Percentiles rank a stretch among this genome's conserved stretches.
phyloP scores from a whole-genome alignment of 192 early-diverging fungal species.

The Pilobolus umbonatus region DNA sequence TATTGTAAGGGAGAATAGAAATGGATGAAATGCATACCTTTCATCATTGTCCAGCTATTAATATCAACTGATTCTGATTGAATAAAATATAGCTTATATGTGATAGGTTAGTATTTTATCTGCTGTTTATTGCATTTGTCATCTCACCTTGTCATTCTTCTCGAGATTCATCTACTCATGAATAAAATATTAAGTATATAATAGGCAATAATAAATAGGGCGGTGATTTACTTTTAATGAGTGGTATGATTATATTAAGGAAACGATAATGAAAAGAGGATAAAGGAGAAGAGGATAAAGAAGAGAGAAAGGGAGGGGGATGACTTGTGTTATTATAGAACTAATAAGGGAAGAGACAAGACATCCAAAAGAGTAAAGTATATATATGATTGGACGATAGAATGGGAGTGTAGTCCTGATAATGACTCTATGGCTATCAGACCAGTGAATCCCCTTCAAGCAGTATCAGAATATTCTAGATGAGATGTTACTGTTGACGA shows the following conservation, averaged over 20 bases:
- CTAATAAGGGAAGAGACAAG: no score
- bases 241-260: background rate
- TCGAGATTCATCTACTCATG: constrained; percentile 22
- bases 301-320: background rate
- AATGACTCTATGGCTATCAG: no score
- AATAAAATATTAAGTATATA: constrained; percentile 15
- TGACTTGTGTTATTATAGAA: no score
- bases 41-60: constrained; percentile 11
- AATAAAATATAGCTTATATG: constrained; percentile 12
- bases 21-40: no score
- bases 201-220: background rate
- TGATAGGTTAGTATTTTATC: background rate
- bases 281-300: background rate
- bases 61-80: constrained; percentile 8
- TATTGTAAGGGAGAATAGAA: no score
- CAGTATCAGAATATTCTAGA: no score
- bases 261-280: background rate
- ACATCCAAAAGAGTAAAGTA: no score
- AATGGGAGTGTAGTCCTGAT: no score
- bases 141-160: constrained; percentile 12
- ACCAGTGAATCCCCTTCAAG: no score
- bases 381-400: no score
- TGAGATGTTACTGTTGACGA: no score
- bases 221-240: background rate
- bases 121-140: background rate